phyloP scores from a whole-genome alignment of 2,329 filamentous ascomycete species.

The Aspergillus aculeatinus region DNA sequence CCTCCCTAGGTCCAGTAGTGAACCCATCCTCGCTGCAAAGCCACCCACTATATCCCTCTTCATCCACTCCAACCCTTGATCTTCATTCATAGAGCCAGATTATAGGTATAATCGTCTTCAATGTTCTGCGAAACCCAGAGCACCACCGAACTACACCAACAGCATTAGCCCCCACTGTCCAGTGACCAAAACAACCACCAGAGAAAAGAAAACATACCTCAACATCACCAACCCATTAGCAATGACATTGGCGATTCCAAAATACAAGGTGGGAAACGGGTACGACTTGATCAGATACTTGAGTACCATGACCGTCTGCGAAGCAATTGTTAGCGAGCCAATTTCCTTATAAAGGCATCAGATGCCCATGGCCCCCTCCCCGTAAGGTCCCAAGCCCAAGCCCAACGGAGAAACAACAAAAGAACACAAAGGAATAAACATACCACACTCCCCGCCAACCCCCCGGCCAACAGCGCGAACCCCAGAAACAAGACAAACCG shows the following conservation, averaged over 20 bases:
- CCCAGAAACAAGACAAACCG: slow-evolving; percentile 67
- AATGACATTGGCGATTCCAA: slow-evolving; percentile 66
- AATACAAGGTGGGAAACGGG: slow-evolving; percentile 62
- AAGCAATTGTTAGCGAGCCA: not conserved
- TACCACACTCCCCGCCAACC: slow-evolving; percentile 64
- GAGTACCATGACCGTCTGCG: slow-evolving; percentile 62
- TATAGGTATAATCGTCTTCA: slow-evolving; percentile 72
- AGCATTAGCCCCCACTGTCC: slow-evolving; percentile 20
- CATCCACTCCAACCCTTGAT: not conserved
- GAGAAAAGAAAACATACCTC: slow-evolving; percentile 50
- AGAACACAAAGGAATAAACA: slow-evolving; percentile 24
- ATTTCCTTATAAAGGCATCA: not conserved
- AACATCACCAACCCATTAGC: slow-evolving; percentile 66
- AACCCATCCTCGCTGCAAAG: not conserved
- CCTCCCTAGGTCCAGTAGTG: not conserved
- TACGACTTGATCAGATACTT: slow-evolving; percentile 65
- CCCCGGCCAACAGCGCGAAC: slow-evolving; percentile 67
- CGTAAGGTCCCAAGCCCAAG: not conserved
- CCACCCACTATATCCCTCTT: not conserved
- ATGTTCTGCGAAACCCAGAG: slow-evolving; percentile 72
- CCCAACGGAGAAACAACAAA: not conserved
- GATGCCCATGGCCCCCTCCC: not conserved
- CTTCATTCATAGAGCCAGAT: slow-evolving; percentile 56
- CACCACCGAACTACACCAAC: slow-evolving; percentile 55
- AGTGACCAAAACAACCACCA: too few species aligned